Evolutionary conservation across 1,284 basidiomycete species (phyloP), one percentile per base, ranked within the genome.

Genomic region (Boletus austroedulis): DNA sequence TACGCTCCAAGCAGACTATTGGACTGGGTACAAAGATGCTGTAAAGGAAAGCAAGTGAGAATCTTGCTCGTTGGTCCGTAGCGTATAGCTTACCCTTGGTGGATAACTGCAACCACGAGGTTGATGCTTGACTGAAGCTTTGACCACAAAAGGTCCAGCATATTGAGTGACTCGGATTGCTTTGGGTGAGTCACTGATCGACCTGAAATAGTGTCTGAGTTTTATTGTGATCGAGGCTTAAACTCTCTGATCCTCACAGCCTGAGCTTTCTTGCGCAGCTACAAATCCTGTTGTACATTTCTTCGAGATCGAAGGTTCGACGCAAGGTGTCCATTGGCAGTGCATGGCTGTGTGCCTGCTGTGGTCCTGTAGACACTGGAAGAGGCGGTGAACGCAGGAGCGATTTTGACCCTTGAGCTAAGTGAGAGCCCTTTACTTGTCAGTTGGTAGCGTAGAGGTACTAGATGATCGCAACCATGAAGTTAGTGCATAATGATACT

Each of bases 1-100:
- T 58, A 21, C 46, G 44, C 21, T 62, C 62, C 7, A 62, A 46
- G 28, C 23, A 40, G 14, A 45, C 4, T n/a, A 24, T 34, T 38
- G 43, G 24, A 10, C 19, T 43, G 17, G 28, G 44, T 36, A 34
- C 4, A 15, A 19, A 9, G 7, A 51, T 51, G 12, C 62, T 64
- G 24, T 24, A 21, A 15, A 21, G 24, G 21, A 8, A 5, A 15
- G n/a, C 12, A 12, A 15, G 15, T 52, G 4, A 14, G 34, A 7
- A 45, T 23, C 12, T 8, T 59, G 41, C n/a, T 17, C 19, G 21
- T 32, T 19, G 28, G 3, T 29, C 31, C 12, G 19, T n/a, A 19
- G 19, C 24, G 34, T 9, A 36, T 52, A 29, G 19, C 26, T 26
- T 38, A 56, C 61, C 62, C 21, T 29, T 43, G 52, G 7, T 43